Evolutionary conservation across 768 basidiomycete species (phyloP), one percentile per base, ranked within the genome.

Genomic region (Russula ochroleuca): DNA sequence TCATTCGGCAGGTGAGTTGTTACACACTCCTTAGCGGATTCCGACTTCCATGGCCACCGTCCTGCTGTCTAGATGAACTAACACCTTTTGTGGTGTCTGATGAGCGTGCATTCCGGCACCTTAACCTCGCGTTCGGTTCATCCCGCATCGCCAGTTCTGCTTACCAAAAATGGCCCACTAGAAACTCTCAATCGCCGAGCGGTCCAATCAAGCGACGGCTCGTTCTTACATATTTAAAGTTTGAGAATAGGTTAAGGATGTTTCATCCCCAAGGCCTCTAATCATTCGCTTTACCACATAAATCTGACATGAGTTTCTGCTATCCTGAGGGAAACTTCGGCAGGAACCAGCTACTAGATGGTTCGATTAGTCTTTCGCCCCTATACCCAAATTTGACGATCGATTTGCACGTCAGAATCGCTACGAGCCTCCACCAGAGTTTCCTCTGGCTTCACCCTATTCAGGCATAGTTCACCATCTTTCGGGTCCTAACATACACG

Each of bases 351-450:
- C 87, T 87, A 89, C 86, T 89, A 88, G 81, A 89, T 87, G 87
- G 87, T 88, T 90, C 86, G 86, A 91, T 90, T 89, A 87, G 88
- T 90, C 89, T 90, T 90, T 90, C 86, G 85, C 88, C 89, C 88
- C 88, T 90, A 90, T 90, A 89, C 88, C 87, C 88, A 88, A 88
- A 86, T 90, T 88, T 80, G 85, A 90, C 88, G 85, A 90, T 89
- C 85, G 87, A 90, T 90, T 90, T 91, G 89, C 89, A 90, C 86
- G 86, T 90, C 89, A 91, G 89, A 90, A 91, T 86, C 85, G 87
- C 89, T 90, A 87, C 85, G 85, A 88, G 86, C 88, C 86, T 90
- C 88, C 88, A 90, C 87, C 88, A 90, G 88, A 88, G 89, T 91
- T 90, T 90, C 87, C 89, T 87, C 88, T 90, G 88, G 87, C 88